Percentiles rank a stretch among this genome's conserved stretches.
Evolutionary conservation across 2,329 filamentous ascomycete species (phyloP).

Genomic region (Cucurbitaria berberidis): DNA sequence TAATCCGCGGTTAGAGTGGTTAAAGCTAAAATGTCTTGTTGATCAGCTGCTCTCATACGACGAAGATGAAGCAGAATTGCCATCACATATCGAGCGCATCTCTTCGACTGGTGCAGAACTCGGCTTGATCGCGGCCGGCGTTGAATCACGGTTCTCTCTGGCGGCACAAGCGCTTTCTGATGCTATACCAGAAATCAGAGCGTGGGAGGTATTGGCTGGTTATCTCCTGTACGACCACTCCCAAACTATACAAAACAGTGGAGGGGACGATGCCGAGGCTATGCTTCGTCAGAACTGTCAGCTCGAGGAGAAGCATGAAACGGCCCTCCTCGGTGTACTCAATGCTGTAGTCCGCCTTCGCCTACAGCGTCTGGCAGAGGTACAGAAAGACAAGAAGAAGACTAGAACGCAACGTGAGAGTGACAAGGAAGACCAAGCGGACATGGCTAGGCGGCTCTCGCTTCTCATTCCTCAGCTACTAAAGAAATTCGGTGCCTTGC

Average conservation of each 20-base stretch:
- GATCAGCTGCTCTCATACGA: conserved; percentile 86
- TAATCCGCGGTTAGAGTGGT: conserved; percentile 80
- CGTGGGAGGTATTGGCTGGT: conserved; percentile 87
- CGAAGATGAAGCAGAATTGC: conserved; percentile 65
- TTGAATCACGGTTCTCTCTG: conserved; percentile 83
- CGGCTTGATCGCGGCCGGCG: conserved; percentile 64
- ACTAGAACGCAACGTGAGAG: conserved; percentile 62
- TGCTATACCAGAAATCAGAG: conserved; percentile 76
- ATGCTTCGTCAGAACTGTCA: conserved; percentile 75
- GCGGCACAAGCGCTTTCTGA: conserved; percentile 87
- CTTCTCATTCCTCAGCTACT: conserved; percentile 81
- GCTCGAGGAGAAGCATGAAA: conserved; percentile 77
- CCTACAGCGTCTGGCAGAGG: conserved; percentile 70
- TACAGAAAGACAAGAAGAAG: conserved; percentile 62
- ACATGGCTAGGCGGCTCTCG: conserved; percentile 78
- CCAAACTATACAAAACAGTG: conserved; percentile 56
- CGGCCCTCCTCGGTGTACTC: conserved; percentile 84
- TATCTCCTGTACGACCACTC: conserved; percentile 95
- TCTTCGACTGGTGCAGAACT: conserved; percentile 49
- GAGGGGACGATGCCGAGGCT: conserved; percentile 65
- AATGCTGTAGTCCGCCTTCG: conserved; percentile 80
- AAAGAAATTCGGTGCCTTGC: conserved; percentile 91
- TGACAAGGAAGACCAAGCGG: conserved; percentile 76
- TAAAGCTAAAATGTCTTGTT: conserved; percentile 88
- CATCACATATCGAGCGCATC: conserved; percentile 54